A percentile compares a stretch with the other conserved stretches of the same genome.
Evolutionary conservation across 2,329 filamentous ascomycete genomes (phyloP).

Genomic region (Truncatella angustata): DNA sequence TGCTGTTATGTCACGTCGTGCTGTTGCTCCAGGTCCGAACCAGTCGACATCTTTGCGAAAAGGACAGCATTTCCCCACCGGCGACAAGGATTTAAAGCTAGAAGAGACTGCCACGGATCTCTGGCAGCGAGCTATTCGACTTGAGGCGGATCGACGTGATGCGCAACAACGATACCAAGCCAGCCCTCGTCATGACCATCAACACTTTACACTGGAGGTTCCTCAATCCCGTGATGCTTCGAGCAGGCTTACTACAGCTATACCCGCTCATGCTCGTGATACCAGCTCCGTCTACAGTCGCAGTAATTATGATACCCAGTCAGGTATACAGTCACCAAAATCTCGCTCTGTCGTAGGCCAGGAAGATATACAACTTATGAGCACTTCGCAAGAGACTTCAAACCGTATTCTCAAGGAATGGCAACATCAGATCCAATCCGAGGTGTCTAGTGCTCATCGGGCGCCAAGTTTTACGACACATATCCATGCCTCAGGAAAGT

Average conservation of each 20-base stretch:
- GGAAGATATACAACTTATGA: neutral
- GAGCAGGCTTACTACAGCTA: neutral
- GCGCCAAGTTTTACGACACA: slow-evolving; percentile 11
- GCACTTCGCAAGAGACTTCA: slow-evolving; percentile 18
- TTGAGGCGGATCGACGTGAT: slow-evolving; percentile 11
- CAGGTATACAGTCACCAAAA: neutral
- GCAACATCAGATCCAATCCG: slow-evolving; percentile 24
- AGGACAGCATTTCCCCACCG: neutral
- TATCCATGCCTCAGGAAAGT: slow-evolving; percentile 3
- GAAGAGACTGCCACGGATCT: slow-evolving; percentile 11
- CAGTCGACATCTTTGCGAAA: neutral
- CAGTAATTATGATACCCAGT: neutral
- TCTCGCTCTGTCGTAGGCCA: neutral
- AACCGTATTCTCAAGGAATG: slow-evolving; percentile 24
- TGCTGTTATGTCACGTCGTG: slow-evolving; percentile 2
- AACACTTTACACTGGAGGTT: neutral
- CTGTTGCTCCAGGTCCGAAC: slow-evolving; percentile 1
- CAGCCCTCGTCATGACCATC: neutral
- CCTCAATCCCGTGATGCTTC: neutral
- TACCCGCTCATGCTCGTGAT: neutral
- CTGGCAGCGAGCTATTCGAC: slow-evolving; percentile 13
- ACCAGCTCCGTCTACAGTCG: slow-evolving; percentile 1
- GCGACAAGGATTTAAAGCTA: slow-evolving; percentile 7
- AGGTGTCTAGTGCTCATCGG: slow-evolving; percentile 14
- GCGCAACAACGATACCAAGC: neutral